phyloP scores from a whole-genome alignment of 2,329 filamentous ascomycete species.

The Penicillium sp. region DNA sequence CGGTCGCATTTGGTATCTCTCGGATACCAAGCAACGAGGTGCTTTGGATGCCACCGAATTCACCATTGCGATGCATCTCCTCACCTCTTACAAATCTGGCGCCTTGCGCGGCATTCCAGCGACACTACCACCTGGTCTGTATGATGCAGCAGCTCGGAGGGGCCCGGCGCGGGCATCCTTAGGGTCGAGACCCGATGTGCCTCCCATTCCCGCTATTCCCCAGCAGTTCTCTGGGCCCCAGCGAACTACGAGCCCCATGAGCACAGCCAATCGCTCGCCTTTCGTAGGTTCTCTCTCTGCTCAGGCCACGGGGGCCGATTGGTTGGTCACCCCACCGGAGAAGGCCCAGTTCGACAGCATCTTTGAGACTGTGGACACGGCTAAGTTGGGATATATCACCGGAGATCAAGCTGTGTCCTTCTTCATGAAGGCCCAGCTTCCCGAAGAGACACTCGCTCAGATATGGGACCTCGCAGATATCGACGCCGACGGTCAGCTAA shows the following conservation, averaged over 20 bases:
- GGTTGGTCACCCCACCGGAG: conserved; percentile 77
- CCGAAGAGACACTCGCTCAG: conserved; percentile 83
- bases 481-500: conserved; percentile 80
- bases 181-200: conserved; percentile 51
- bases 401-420: conserved; percentile 94
- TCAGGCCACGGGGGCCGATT: conserved; percentile 62
- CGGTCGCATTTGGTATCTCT: conserved; percentile 92
- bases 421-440: conserved; percentile 84
- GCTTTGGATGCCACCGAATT: conserved; percentile 85
- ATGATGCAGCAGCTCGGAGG: conserved; percentile 80
- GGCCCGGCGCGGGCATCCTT: conserved; percentile 50
- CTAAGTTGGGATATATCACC: conserved; percentile 75
- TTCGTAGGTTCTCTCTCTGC: conserved; percentile 51
- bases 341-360: conserved; percentile 85
- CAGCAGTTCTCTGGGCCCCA: conserved; percentile 67
- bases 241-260: conserved; percentile 59
- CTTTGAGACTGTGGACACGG: conserved; percentile 78
- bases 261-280: conserved; percentile 39
- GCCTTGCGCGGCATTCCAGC: conserved; percentile 73
- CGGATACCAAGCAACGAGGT: conserved; percentile 89
- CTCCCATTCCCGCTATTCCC: conserved; percentile 65
- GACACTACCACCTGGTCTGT: conserved; percentile 76
- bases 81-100: conserved; percentile 86
- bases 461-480: conserved; percentile 98
- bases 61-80: conserved; percentile 94